A percentile compares a stretch with the other conserved stretches of the same genome.
These are phyloP conservation scores for Sclerotinia sclerotiorum DNA, from an alignment of 2,329 filamentous ascomycete species.

Conservation along the genomic window DNA sequence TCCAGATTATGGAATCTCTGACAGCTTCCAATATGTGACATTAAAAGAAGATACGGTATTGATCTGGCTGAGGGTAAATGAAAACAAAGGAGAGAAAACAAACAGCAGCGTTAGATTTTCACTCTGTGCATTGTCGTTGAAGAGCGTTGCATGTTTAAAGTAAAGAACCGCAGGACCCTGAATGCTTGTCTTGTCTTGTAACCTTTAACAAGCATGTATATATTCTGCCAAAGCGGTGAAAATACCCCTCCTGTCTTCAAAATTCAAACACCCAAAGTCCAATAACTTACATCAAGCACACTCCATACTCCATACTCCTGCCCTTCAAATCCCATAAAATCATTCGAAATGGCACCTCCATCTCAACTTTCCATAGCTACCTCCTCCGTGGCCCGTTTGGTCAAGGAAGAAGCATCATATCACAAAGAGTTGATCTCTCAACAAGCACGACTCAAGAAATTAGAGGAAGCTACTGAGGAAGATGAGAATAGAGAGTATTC, in stretches of 20 bases:
- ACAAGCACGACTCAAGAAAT: conserved; percentile 64
- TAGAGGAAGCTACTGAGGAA: conserved; percentile 51
- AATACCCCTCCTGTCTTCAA: not conserved
- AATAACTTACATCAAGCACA: not conserved
- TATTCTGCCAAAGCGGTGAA: conserved; percentile 15
- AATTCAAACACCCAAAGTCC: not conserved
- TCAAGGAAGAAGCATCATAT: conserved; percentile 91
- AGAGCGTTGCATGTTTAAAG: not conserved
- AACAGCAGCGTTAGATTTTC: not conserved
- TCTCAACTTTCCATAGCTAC: conserved; percentile 77
- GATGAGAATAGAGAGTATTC: conserved; percentile 76
- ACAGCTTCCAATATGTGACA: not conserved
- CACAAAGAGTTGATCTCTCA: conserved; percentile 81
- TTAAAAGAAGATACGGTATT: not conserved
- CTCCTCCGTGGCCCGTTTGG: conserved; percentile 73
- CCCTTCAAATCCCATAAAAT: not conserved
- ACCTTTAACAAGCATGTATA: not conserved
- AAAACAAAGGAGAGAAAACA: too few species aligned
- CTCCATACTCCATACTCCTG: not conserved
- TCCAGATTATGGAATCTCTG: not conserved
- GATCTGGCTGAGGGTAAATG: not conserved
- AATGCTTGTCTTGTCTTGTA: too few species aligned
- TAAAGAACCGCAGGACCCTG: not conserved
- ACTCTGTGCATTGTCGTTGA: not conserved
- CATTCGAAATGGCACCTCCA: conserved; percentile 68